These are phyloP conservation scores for Pseudogymnoascus sp. DNA, from an alignment of 2,329 filamentous ascomycete species.

Conservation along the genomic window DNA sequence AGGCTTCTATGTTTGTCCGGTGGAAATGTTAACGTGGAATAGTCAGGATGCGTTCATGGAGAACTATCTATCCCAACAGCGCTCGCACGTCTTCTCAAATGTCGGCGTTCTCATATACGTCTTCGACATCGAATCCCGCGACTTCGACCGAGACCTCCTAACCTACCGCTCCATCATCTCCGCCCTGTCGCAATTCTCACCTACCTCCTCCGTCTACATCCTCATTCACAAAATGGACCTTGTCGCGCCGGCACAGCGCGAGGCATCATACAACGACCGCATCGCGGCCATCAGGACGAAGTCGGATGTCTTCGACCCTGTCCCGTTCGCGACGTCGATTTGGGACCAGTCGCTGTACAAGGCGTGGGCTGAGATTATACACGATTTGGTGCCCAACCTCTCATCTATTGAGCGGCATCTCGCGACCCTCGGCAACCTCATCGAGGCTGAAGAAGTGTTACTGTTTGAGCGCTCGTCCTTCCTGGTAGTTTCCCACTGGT, in stretches of 20 bases:
- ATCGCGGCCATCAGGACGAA: conserved; percentile 68
- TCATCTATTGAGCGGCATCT: conserved; percentile 81
- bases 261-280: conserved; percentile 76
- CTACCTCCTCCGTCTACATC: conserved; percentile 77
- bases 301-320: conserved; percentile 66
- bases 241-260: conserved; percentile 70
- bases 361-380: conserved; percentile 96
- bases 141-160: conserved; percentile 85
- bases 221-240: conserved; percentile 99
- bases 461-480: conserved; percentile 95
- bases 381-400: conserved; percentile 93
- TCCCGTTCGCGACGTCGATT: conserved; percentile 90
- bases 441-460: conserved; percentile 88
- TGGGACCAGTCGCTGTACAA: conserved; percentile 99
- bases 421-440: conserved; percentile 69
- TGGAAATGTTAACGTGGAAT: neutral
- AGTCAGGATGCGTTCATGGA: conserved; percentile 98
- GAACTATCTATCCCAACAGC: conserved; percentile 92
- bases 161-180: conserved; percentile 88
- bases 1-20: neutral
- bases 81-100: conserved; percentile 91
- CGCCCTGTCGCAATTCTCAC: conserved; percentile 78
- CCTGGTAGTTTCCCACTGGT: conserved; percentile 89
- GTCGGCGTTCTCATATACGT: conserved; percentile 98
- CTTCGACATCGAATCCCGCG: conserved; percentile 94